Evolutionary conservation across 2,329 filamentous ascomycete genomes (phyloP).

Genomic region (Aspergillus eucalypticola): DNA sequence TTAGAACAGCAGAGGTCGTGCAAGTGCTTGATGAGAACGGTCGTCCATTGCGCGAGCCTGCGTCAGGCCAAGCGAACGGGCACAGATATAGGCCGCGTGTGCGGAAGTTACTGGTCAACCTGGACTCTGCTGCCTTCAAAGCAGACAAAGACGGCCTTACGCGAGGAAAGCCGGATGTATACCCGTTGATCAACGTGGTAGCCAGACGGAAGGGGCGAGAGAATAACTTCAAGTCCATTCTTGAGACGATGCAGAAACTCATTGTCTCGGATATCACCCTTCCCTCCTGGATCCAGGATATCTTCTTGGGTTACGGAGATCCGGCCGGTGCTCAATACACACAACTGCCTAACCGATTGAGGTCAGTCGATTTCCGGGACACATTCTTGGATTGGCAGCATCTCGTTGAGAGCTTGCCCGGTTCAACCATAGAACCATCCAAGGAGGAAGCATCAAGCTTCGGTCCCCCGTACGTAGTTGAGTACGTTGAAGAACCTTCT

Average conservation of each 20-base stretch:
- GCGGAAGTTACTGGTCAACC: slow-evolving; percentile 73
- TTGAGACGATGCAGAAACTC: slow-evolving; percentile 87
- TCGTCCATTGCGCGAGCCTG: slow-evolving; percentile 64
- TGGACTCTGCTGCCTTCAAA: slow-evolving; percentile 78
- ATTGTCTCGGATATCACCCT: slow-evolving; percentile 82
- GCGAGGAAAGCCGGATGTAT: slow-evolving; percentile 73
- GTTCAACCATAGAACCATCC: slow-evolving; percentile 78
- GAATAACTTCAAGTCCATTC: slow-evolving; percentile 94
- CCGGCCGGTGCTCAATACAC: slow-evolving; percentile 85
- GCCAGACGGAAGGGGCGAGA: slow-evolving; percentile 81
- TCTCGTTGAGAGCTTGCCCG: slow-evolving; percentile 84
- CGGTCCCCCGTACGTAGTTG: slow-evolving; percentile 82
- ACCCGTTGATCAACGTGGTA: slow-evolving; percentile 81
- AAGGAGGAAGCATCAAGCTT: slow-evolving; percentile 72
- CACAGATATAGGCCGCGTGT: slow-evolving; percentile 59
- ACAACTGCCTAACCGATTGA: slow-evolving; percentile 73
- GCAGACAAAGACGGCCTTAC: slow-evolving; percentile 68
- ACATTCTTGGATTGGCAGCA: slow-evolving; percentile 97
- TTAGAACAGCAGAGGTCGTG: slow-evolving; percentile 82
- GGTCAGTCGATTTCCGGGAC: slow-evolving; percentile 84
- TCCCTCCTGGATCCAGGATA: slow-evolving; percentile 90
- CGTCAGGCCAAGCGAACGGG: slow-evolving; percentile 60
- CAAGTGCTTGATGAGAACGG: slow-evolving; percentile 86
- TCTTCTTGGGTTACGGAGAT: slow-evolving; percentile 96
- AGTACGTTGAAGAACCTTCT: slow-evolving; percentile 59